Evolutionary conservation across 1,139 yeast genomes (phyloP).

Genomic region (Yamadazyma friedrichii): DNA sequence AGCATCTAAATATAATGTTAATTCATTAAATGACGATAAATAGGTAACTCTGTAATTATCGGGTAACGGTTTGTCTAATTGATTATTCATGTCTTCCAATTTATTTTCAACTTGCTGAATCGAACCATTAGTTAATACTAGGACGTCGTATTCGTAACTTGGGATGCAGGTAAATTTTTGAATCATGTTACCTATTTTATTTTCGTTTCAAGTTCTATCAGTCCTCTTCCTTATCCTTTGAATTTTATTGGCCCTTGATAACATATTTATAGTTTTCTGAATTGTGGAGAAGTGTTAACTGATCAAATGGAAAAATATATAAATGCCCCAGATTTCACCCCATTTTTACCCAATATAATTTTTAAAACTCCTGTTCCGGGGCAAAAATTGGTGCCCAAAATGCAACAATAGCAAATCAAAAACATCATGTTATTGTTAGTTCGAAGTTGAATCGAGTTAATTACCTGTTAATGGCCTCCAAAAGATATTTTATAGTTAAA

Average conservation of each 20-base stretch:
- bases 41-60: constrained; percentile 25
- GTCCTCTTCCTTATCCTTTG: constrained; percentile 6
- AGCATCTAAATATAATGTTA: constrained; percentile 19
- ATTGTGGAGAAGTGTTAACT: constrained; percentile 6
- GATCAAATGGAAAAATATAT: constrained; percentile 1
- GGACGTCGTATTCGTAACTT: constrained; percentile 32
- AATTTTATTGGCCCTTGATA: constrained; percentile 19
- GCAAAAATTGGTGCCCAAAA: no score
- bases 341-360: neutral
- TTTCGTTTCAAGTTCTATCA: neutral
- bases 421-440: no score
- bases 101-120: constrained; percentile 30
- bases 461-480: no score
- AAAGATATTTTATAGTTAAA: neutral
- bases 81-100: constrained; percentile 24
- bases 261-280: constrained; percentile 15
- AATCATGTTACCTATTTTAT: constrained; percentile 23
- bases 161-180: constrained; percentile 39
- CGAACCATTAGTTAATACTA: constrained; percentile 37
- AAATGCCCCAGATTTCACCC: constrained; percentile 5
- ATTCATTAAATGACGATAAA: constrained; percentile 26
- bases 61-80: constrained; percentile 26
- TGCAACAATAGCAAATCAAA: no score
- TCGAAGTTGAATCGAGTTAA: no score
- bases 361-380: neutral